phyloP scores from a whole-genome alignment of 1,139 yeast species.

The Pichia sp. region DNA sequence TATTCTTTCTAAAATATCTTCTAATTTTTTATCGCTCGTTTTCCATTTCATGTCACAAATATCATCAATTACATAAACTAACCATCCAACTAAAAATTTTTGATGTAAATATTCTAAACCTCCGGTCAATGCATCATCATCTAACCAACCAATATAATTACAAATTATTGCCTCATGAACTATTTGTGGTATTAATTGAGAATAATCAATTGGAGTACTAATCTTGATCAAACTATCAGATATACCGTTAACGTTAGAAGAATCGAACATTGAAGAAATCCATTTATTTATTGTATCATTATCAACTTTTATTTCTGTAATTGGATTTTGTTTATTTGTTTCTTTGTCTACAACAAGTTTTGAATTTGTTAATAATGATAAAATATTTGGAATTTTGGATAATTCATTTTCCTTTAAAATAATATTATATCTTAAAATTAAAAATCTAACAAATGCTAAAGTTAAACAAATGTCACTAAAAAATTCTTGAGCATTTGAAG shows the following conservation, averaged over 20 bases:
- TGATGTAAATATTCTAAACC: constrained; percentile 63
- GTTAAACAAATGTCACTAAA: constrained; percentile 62
- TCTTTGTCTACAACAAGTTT: not conserved
- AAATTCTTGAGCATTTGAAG: constrained; percentile 57
- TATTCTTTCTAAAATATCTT: constrained; percentile 15
- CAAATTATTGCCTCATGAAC: constrained; percentile 70
- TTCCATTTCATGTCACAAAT: constrained; percentile 20
- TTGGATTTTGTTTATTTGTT: constrained; percentile 14
- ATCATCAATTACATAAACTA: constrained; percentile 35
- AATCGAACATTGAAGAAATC: constrained; percentile 73
- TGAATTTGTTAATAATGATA: constrained; percentile 10
- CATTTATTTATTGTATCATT: constrained; percentile 57
- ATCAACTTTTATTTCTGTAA: constrained; percentile 26
- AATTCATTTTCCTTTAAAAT: not conserved
- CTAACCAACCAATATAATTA: constrained; percentile 47
- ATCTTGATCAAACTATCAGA: constrained; percentile 74
- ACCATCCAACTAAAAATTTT: constrained; percentile 46
- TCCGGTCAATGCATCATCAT: constrained; percentile 39
- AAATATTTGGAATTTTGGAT: constrained; percentile 1
- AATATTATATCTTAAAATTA: constrained; percentile 37
- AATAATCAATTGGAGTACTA: constrained; percentile 61
- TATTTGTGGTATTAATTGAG: constrained; percentile 63
- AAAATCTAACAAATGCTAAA: constrained; percentile 43
- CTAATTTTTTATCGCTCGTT: constrained; percentile 10
- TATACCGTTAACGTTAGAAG: constrained; percentile 59